Base-by-base conservation (phyloP, 768 basidiomycete species). In the button mushroom (Agaricus bisporus) region DNA sequence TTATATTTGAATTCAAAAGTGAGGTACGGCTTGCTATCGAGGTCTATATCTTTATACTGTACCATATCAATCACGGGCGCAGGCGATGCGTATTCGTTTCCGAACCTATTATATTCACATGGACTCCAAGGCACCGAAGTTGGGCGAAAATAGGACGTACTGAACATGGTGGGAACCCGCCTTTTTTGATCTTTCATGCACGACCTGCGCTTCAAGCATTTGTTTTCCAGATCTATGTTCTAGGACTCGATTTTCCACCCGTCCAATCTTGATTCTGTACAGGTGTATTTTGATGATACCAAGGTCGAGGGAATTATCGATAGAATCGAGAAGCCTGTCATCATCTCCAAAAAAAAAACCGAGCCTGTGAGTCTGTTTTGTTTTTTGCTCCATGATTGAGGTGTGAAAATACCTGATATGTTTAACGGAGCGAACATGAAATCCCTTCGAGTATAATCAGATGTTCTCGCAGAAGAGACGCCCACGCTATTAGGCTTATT, bases 151-250 rank as follows among this genome's bases (percentile, higher is more conserved):
- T 25, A 22, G 17, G 12, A 54, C 53, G 12, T 46, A 69, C 68
- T 57, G 61, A 39, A 70, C 66, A 41, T 68, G 66, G 54, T 71
- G 70, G 9, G 63, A 61, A 15, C 68, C 68, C 1, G 66, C 67
- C 50, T 64, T 69, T 57, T 71, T 70, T 11, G 67, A 67, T 41
- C 55, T 59, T 46, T 71, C 69, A 51, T 69, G 68, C 5, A 72
- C 62, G 7, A 66, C 43, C 42, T 66, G 66, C 6, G 49, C 46
- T 43, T 67, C 65, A 29, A 69, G 58, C 8, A 63, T 60, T 5
- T 55, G 57, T 20, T 54, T 53, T 28, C 62, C 60, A 32, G 65
- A 64, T 29, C 53, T 56, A 57, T 68, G 64, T 46, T 65, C 59
- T 39, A 62, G 60, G 17, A 61, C 58, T 55, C 61, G 57, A 15